A percentile compares a stretch with the other conserved stretches of the same genome.
phyloP scores from a whole-genome alignment of 129 eudicot genomes.

The Daucus carota region DH1_v3.0 NC_030384.2:41530501-41531000 shows the following conservation, averaged over 20 bases:
- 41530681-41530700: not conserved
- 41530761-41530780: not conserved
- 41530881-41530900: constrained; percentile 72
- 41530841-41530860: constrained; percentile 66
- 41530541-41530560: constrained; percentile 96
- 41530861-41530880: constrained; percentile 78
- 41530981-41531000: not conserved
- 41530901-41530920: constrained; percentile 66
- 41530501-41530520: constrained; percentile 4
- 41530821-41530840: not conserved
- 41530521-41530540: constrained; percentile 98
- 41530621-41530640: not conserved
- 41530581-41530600: constrained; percentile 99
- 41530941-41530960: not conserved
- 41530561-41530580: constrained; percentile 94
- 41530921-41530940: constrained; percentile 61
- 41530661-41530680: not conserved
- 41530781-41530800: not conserved
- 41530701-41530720: not conserved
- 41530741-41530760: not conserved
- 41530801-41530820: not conserved
- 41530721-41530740: not conserved
- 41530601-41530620: constrained; percentile 60
- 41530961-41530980: not conserved
- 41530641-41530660: not conserved